Evolutionary conservation across 2,329 filamentous ascomycete species (phyloP), one percentile per base, ranked within the genome.

Genomic region (Cadophora luteo-olivacea): DNA sequence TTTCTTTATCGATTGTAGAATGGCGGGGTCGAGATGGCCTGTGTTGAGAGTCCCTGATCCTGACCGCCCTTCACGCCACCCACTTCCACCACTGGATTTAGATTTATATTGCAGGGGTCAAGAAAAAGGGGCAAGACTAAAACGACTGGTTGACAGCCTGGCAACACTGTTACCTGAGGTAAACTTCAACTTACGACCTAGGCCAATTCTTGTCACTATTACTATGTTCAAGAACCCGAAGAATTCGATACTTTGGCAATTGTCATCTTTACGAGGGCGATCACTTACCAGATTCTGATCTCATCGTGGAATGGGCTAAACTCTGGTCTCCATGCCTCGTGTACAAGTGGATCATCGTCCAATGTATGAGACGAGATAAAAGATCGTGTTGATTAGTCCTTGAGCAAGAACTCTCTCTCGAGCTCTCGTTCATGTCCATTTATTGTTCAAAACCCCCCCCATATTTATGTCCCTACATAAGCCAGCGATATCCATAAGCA

Each of bases 11-110:
- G 32, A 58, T 58, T 38, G 19, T 9, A 33, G n/a, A 58, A 58
- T 60, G 57, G 57, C 57, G 57, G 36, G 57, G 57, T 60, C 22
- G 8, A 19, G 52, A 3, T 33, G 51, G 24, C 12, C 24, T 54
- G 51, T 54, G 55, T 57, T 29, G 19, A 58, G 3, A 8, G 36
- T 22, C 36, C 58, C 45, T 62, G 60, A 22, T 14, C 58, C 45
- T 62, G 60, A 62, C 60, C 60, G 60, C 41, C 45, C 41, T 51
- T 49, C 60, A 22, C 60, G 33, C 33, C 57, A 60, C 57, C 52
- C 52, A 55, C 52, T 29, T 55, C 16, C 52, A 55, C 52, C 52
- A 33, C 16, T 19, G 22, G 22, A 38, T 24, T 60, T 38, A 5
- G 11, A 11, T 38, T 38, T 36, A 51, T 62, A 12, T 51, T 33